Base-by-base conservation (phyloP, 2,329 filamentous ascomycete species). In the Botryotinia calthae region DNA sequence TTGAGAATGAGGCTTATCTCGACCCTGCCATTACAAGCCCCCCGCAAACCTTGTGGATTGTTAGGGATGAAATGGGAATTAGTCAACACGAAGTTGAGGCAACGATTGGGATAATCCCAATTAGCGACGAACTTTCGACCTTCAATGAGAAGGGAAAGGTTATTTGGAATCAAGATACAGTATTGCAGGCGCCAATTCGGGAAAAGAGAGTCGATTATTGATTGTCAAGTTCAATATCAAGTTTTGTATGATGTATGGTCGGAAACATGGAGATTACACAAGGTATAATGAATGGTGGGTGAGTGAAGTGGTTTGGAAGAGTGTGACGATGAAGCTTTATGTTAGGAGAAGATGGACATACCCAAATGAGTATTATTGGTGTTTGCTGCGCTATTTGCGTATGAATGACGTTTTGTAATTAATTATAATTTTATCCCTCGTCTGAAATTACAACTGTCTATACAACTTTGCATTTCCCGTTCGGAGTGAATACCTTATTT, bases 41-140 rank as follows among this genome's bases (percentile, higher is more conserved):
- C 76, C 82, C 87, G 1, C 92, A 92, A 1, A 83, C 91, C 28
- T 84, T 97, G 28, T 97, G 94, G 94, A 92, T 97, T 72, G 93
- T 93, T 0, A 85, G 88, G 68, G 94, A 97, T 78, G 82, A 87
- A 9, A 88, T 91, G 64, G 92, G 93, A 6, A 88, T 97, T 61
- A 93, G 90, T 71, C 86, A 86, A 77, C 91, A 95, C 79, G 94
- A 97, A 82, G 85, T 95, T 71, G 85, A 85, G 34, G 92, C 95
- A 76, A 91, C 91, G 2, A 85, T 84, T 75, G 88, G 87, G 77
- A 87, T 92, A 31, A 91, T 93, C n/a, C 87, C 89, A 1, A 95
- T 96, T 1, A 94, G 91, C 0, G 94, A 97, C 76, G 91, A 93
- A 76, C 91, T 89, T 58, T 91, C 92, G 54, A 86, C 83, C 72